Percentiles rank a stretch among this genome's conserved stretches.
Conservation (phyloP, 257 asterid species). For the Forsythia viridissima region DNA sequence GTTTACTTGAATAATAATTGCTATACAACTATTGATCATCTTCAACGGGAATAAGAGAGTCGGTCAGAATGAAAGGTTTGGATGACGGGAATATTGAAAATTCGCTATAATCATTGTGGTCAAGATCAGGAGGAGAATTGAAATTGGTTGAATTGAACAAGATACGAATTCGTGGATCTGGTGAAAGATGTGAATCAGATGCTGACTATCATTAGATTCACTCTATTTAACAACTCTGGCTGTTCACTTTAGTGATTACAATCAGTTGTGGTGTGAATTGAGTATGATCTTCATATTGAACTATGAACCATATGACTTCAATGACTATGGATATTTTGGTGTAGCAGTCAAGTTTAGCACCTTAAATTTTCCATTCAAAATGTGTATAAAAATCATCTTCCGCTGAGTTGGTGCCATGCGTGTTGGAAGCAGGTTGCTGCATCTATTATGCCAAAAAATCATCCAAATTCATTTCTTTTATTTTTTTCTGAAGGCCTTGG, state of each 20-base stretch:
- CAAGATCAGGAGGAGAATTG: background rate
- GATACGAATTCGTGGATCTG: background rate
- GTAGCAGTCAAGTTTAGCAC: background rate
- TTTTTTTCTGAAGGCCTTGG: background rate
- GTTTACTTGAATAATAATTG: background rate
- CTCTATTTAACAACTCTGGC: background rate
- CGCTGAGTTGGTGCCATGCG: background rate
- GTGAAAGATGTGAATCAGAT: background rate
- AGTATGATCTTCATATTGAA: background rate
- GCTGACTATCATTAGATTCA: background rate
- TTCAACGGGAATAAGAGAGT: background rate
- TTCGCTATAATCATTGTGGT: background rate
- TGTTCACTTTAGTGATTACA: background rate
- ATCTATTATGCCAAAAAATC: slow-evolving; percentile 5
- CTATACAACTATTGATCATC: slow-evolving; percentile 2
- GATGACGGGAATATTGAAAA: background rate
- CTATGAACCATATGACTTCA: background rate
- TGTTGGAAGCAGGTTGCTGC: background rate
- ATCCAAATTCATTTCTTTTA: background rate
- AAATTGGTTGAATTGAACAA: background rate
- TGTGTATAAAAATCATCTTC: background rate
- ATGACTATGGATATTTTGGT: background rate
- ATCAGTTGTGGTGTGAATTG: background rate
- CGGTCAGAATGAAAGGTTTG: background rate
- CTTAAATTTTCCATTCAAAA: background rate